Conservation (phyloP, 352 stramenopile genomes). For the Globisporangium lucens region DNA sequence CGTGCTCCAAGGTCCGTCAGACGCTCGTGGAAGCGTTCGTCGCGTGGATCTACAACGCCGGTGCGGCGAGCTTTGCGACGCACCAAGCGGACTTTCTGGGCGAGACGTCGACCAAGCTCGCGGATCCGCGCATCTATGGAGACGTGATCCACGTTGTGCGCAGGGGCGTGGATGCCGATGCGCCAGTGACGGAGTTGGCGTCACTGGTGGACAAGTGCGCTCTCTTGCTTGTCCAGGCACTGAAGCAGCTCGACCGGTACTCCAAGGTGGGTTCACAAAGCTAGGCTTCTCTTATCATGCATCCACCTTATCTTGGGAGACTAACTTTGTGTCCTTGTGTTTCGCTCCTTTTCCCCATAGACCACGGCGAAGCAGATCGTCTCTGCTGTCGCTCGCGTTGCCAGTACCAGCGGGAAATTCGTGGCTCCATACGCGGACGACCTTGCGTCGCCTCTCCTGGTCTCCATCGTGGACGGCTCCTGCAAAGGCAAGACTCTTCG, state of each 20-base stretch:
- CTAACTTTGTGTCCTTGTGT: background rate
- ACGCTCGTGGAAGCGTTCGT: constrained; percentile 64
- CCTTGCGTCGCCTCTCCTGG: constrained; percentile 38
- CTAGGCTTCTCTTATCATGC: too few species aligned
- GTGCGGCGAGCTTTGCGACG: constrained; percentile 25
- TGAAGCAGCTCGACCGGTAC: constrained; percentile 67
- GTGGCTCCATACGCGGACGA: constrained; percentile 45
- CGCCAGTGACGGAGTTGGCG: constrained; percentile 26
- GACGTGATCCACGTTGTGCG: constrained; percentile 46
- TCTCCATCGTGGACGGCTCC: constrained; percentile 44
- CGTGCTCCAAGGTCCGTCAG: constrained; percentile 56
- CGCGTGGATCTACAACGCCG: constrained; percentile 59
- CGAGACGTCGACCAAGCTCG: constrained; percentile 60
- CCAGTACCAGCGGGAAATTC: constrained; percentile 34
- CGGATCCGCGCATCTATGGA: constrained; percentile 67
- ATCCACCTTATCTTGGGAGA: background rate
- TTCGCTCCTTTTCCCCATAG: constrained; percentile 14
- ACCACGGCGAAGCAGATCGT: constrained; percentile 48
- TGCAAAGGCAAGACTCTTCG: constrained; percentile 48
- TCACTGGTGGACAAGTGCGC: constrained; percentile 24
- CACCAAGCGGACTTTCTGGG: constrained; percentile 44
- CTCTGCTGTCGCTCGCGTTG: constrained; percentile 45
- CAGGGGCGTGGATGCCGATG: constrained; percentile 8
- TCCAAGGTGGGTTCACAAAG: constrained; percentile 42
- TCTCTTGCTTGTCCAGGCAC: constrained; percentile 38